A percentile compares a stretch with the other conserved stretches of the same genome.
Conservation (phyloP, 2,329 filamentous ascomycete species). For the Colletotrichum nymphaeae region DNA sequence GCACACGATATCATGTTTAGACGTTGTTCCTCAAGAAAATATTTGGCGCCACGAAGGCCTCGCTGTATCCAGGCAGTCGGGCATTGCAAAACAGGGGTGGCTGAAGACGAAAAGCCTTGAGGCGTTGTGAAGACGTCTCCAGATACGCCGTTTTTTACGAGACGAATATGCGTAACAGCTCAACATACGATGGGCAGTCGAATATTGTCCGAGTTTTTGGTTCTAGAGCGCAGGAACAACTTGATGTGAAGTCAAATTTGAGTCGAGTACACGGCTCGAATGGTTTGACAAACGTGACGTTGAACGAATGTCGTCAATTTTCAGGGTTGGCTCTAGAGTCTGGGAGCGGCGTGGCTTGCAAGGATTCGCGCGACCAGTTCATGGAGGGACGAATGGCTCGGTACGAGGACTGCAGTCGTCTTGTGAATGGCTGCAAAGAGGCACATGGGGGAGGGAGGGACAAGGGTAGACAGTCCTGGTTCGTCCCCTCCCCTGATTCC, state of each 20-base stretch:
- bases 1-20: too few species aligned
- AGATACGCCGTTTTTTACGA: background rate
- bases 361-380: constrained; percentile 15
- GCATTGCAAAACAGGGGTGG: background rate
- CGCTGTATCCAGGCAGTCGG: background rate
- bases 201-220: background rate
- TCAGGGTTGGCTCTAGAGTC: background rate
- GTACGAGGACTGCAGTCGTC: background rate
- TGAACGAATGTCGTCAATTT: constrained; percentile 14
- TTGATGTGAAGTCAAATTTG: background rate
- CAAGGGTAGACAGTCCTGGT: constrained; percentile 9
- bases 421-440: constrained; percentile 1
- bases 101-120: background rate
- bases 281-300: background rate
- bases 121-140: background rate
- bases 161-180: background rate
- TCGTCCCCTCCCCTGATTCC: background rate
- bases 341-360: constrained; percentile 16
- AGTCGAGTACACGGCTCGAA: background rate
- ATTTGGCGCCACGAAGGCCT: background rate
- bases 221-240: background rate
- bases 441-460: constrained; percentile 1
- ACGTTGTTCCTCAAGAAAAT: too few species aligned
- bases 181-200: background rate
- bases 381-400: background rate